Percentiles rank a stretch among this genome's conserved stretches.
Conservation (phyloP, 768 basidiomycete species). For the Termitomyces heimii region DNA sequence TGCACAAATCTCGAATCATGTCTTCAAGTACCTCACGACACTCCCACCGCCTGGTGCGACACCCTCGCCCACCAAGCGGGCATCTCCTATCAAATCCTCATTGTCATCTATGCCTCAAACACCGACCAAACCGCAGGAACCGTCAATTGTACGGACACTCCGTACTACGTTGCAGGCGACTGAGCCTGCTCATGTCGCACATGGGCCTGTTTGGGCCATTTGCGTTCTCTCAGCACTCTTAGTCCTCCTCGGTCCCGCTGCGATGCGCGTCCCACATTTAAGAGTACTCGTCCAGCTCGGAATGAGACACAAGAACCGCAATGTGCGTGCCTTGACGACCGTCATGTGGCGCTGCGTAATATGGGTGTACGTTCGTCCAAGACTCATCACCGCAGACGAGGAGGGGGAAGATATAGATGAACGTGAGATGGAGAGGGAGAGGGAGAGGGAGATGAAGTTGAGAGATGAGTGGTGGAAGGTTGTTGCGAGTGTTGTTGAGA, state of each 20-base stretch:
- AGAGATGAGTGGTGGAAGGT: constrained; percentile 34
- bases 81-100: constrained; percentile 25
- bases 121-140: constrained; percentile 27
- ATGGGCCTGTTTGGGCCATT: constrained; percentile 77
- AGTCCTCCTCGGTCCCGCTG: constrained; percentile 57
- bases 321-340: constrained; percentile 55
- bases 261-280: constrained; percentile 37
- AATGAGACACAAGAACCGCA: constrained; percentile 56
- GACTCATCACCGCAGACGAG: constrained; percentile 23
- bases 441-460: constrained; percentile 18
- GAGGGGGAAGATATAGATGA: constrained; percentile 21
- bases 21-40: constrained; percentile 43
- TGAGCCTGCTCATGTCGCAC: constrained; percentile 56
- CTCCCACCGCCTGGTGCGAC: constrained; percentile 24
- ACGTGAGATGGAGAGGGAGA: constrained; percentile 24
- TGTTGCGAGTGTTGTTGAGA: constrained; percentile 33
- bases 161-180: constrained; percentile 52
- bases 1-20: constrained; percentile 42
- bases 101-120: constrained; percentile 4
- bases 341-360: constrained; percentile 59
- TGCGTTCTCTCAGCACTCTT: constrained; percentile 61
- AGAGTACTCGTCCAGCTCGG: constrained; percentile 48
- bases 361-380: constrained; percentile 65
- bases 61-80: constrained; percentile 32
- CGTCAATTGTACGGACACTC: constrained; percentile 57